Base-by-base conservation (phyloP, 163 green algal species). In the Picocystis sp. region DNA sequence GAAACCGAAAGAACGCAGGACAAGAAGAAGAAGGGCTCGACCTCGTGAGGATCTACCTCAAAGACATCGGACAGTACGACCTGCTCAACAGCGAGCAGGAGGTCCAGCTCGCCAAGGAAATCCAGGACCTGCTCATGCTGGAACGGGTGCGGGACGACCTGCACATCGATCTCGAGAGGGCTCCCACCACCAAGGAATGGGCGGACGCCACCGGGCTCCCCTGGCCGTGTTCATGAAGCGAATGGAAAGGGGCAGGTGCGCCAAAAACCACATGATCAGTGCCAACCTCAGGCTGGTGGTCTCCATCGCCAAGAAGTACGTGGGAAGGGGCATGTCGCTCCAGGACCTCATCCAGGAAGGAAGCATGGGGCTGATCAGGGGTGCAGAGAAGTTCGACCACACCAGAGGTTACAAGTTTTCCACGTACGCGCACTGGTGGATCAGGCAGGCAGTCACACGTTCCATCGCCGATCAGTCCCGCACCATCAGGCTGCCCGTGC, bases 361-460 rank as follows among this genome's bases (percentile, higher is more conserved):
- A 52, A 76, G 84, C 52, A 58, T 76, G 15, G 89, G 89, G 0
- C 68, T 98, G 23, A 54, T 84, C 29, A 63, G 70, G 45, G 81
- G 72, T 44, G 73, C 88, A 29, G 85, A 94, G 63, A 92, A 89
- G 63, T 98, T 94, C 68, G 84, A 98, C 51, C 61, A 72, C 10
- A 55, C 24, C 53, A 87, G 83, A 53, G 89, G 89, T 43, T 97
- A 89, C 77, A 89, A 91, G 64, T 94, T 98, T 64, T 86, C 73
- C 45, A 98, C 89, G 1, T 98, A 98, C 57, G 89, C 84, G 14
- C 79, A 93, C 58, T 97, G 84, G 90, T 98, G 89, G 89, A 93
- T 98, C 58, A 68, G 87, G 2, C 89, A 98, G 80, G 66, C 67
- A 1, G 57, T 92, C 25, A 78, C 68, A 1, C 67, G 83, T 35